phyloP scores from a whole-genome alignment of 208 protist genomes.

The Wallacemonas rigidus region DNA sequence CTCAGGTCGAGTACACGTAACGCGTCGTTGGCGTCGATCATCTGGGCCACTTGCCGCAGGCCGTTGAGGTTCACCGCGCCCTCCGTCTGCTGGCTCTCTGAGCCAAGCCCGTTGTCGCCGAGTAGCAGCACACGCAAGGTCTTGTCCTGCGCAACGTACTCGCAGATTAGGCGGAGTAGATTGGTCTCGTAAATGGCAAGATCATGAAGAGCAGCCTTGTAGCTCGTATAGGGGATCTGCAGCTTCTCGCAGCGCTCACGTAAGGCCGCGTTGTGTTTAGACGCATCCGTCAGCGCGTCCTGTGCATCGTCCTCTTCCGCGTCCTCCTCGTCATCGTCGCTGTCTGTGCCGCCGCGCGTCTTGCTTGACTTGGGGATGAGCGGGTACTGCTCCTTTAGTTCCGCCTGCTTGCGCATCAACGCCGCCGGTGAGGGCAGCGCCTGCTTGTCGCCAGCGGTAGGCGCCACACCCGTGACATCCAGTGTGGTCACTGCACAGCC shows the following conservation, averaged over 20 bases:
- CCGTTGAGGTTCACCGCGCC: slow-evolving; percentile 40
- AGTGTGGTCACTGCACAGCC: slow-evolving; percentile 29
- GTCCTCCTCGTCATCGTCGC: slow-evolving; percentile 31
- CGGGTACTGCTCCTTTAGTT: slow-evolving; percentile 61
- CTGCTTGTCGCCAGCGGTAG: slow-evolving; percentile 34
- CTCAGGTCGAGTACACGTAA: slow-evolving; percentile 83
- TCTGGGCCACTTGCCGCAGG: slow-evolving; percentile 54
- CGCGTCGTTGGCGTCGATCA: slow-evolving; percentile 78
- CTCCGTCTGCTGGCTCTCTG: slow-evolving; percentile 31
- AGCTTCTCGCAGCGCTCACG: slow-evolving; percentile 54
- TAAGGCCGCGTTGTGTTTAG: slow-evolving; percentile 60
- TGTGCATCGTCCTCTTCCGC: slow-evolving; percentile 36
- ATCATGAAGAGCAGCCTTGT: slow-evolving; percentile 54
- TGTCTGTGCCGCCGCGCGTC: not conserved
- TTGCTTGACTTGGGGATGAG: slow-evolving; percentile 29
- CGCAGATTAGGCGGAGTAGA: slow-evolving; percentile 65
- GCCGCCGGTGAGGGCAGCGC: slow-evolving; percentile 36
- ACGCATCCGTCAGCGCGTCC: slow-evolving; percentile 24
- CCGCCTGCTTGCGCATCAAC: slow-evolving; percentile 48
- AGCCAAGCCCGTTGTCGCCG: slow-evolving; percentile 35
- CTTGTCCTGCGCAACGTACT: slow-evolving; percentile 44
- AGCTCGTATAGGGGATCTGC: slow-evolving; percentile 56
- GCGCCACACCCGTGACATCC: slow-evolving; percentile 40
- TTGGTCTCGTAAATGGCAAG: slow-evolving; percentile 64
- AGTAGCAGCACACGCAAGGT: slow-evolving; percentile 56